Percentiles rank a stretch among this genome's conserved stretches.
Evolutionary conservation across 2,329 filamentous ascomycete genomes (phyloP).

Genomic region (Microcera coccophila): DNA sequence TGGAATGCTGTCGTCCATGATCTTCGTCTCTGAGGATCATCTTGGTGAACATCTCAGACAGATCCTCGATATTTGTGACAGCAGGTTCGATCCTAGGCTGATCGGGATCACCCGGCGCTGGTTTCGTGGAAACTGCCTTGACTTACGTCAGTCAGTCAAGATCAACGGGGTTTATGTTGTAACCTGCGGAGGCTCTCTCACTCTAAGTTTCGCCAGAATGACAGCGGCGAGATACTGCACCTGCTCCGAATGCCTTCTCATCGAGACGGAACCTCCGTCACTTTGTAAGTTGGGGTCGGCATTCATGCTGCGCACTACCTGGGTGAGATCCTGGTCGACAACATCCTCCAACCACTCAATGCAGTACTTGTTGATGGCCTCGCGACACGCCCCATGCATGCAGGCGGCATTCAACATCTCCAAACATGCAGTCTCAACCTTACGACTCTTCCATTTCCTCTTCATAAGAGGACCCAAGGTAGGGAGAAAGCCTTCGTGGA

Average conservation of each 20-base stretch:
- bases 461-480: constrained; percentile 73
- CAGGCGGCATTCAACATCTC: constrained; percentile 91
- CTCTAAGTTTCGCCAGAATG: constrained; percentile 68
- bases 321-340: constrained; percentile 66
- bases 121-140: constrained; percentile 53
- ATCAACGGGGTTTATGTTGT: constrained; percentile 18
- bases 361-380: constrained; percentile 81
- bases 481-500: constrained; percentile 81
- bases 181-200: constrained; percentile 32
- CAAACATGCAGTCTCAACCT: constrained; percentile 80
- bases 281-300: constrained; percentile 57
- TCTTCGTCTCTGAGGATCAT: constrained; percentile 61
- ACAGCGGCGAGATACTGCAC: constrained; percentile 67
- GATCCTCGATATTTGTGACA: constrained; percentile 61
- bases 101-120: constrained; percentile 35
- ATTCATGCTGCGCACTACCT: constrained; percentile 46
- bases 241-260: constrained; percentile 57
- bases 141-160: constrained; percentile 47
- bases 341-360: constrained; percentile 82
- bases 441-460: constrained; percentile 76
- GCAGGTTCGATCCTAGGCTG: constrained; percentile 49
- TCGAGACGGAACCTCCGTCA: constrained; percentile 54
- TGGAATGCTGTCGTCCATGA: constrained; percentile 61
- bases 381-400: constrained; percentile 76
- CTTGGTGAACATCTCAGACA: constrained; percentile 60